These are phyloP conservation scores for Pulicaria dysenterica DNA, from an alignment of 129 eudicot genomes.

Conservation along the genomic window DNA sequence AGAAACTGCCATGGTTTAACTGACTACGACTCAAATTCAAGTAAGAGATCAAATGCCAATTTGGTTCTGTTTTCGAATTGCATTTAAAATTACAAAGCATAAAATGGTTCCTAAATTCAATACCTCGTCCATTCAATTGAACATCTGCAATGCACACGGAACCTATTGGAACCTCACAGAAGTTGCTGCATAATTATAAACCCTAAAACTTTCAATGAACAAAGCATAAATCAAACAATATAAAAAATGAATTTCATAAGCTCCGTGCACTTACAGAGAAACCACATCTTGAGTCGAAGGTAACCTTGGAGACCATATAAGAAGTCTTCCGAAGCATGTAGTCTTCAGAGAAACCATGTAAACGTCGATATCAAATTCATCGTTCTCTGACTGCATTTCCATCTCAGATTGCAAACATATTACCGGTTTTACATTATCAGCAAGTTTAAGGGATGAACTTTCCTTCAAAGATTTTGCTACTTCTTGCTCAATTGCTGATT, in stretches of 20 bases:
- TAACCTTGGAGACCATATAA: conserved; percentile 77
- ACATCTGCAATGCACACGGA: conserved; percentile 85
- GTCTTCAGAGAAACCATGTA: conserved; percentile 60
- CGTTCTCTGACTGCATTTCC: conserved; percentile 21
- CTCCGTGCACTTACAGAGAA: conserved; percentile 55
- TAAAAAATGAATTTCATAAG: not conserved
- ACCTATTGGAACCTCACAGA: conserved; percentile 74
- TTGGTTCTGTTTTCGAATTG: no score
- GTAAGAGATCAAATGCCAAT: no score
- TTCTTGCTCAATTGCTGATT: conserved; percentile 60
- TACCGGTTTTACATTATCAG: conserved; percentile 42
- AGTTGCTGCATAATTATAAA: conserved; percentile 55
- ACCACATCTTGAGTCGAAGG: conserved; percentile 90
- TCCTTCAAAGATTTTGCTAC: conserved; percentile 50
- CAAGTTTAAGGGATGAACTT: conserved; percentile 50
- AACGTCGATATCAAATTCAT: conserved; percentile 40
- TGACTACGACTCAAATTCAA: no score
- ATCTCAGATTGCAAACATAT: conserved; percentile 49
- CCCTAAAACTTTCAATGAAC: conserved; percentile 19
- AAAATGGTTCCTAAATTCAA: conserved; percentile 1
- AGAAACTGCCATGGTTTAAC: no score
- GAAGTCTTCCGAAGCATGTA: conserved; percentile 62
- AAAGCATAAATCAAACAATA: conserved; percentile 7
- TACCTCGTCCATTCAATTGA: conserved; percentile 95
- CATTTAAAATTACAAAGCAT: no score